Evolutionary conservation across 352 stramenopile species (phyloP), one percentile per base, ranked within the genome.

Genomic region (Peronospora destructor): DNA sequence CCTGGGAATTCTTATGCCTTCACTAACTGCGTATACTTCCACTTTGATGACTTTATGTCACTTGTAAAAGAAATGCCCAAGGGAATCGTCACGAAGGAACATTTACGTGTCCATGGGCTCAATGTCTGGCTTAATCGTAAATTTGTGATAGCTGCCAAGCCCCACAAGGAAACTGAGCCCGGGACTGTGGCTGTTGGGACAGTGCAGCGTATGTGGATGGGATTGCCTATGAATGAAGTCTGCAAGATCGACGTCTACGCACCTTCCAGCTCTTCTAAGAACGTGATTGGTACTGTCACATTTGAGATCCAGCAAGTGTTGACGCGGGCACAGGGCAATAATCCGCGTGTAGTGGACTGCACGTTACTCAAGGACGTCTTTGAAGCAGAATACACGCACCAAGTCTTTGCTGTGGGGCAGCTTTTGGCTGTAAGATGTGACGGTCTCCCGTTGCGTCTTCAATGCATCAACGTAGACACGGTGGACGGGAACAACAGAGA

Each of bases 71-170:
- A 80, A 51, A 83, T 69, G 38, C 82, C 82, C 11, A 57, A 65
- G 4, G 75, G 82, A 6, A 49, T 87, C 45, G 71, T 71, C n/a
- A 69, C 64, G 13, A 84, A 85, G 46, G 82, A 92, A 26, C 67
- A 89, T 26, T 55, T 92, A 26, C 69, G 73, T 14, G 82, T 78
- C 13, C 70, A 77, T 34, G 82, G 82, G 0, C 73, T 92, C 35
- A 88, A 90, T 40, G 66, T 90, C 17, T 92, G 80, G 79, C 60
- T 91, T 21, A 87, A 89, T 59, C 62, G 63, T 64, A 89, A 89
- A 65, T 92, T 81, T 42, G 79, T 91, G 2, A 77, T 92, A 56
- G 65, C 76, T n/a, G 68, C 71, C 21, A 87, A 85, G 55, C 79
- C 79, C 23, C 66, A 87, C 42, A 84, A 83, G 52, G 65, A 91